Evolutionary conservation across 257 asterid genomes (phyloP), one percentile per base, ranked within the genome.

Genomic region (Solanum bulbocastanum): DNA sequence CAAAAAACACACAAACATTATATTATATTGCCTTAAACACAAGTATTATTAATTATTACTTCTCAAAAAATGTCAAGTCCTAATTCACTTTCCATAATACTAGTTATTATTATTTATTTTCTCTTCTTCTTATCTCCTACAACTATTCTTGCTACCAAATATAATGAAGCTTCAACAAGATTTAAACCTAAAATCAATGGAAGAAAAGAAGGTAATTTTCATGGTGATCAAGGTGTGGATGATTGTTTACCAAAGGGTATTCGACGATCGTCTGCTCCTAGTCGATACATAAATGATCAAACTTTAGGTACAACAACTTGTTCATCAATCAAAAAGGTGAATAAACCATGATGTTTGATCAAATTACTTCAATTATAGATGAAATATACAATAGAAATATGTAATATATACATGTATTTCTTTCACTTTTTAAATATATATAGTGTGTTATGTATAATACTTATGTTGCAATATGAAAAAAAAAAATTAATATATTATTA

Each of bases 231-330:
- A 81, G 92, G 88, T 18, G 81, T 93, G 37, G 94, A 94, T 87
- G 87, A 91, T 36, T 94, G 98, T 88, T 56, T 93, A 93, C 98
- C 98, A 15, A 94, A 94, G 86, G 97, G 97, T 39, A 88, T 91
- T 23, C 88, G 91, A 14, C 90, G 87, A 37, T 88, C 91, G 2
- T 95, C 98, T 56, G 97, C 93, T n/a, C 98, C 97, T 3, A 95
- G 98, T 37, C 93, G 95, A 11, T 94, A 91, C 83, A 95, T 89
- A 65, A 94, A 94, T 37, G 75, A 89, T 83, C 91, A 92, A 69
- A 91, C 96, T 30, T 90, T 94, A 12, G 92, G 49, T 72, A 90
- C 94, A 4, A 32, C 86, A 10, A 2, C 84, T 73, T 91, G 94
- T 62, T 91, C 92, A 85, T 60, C 94, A 0, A 49, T 18, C 72